phyloP scores from a whole-genome alignment of 495 filamentous ascomycete species.

The Diplogelasinospora grovesii region DNA sequence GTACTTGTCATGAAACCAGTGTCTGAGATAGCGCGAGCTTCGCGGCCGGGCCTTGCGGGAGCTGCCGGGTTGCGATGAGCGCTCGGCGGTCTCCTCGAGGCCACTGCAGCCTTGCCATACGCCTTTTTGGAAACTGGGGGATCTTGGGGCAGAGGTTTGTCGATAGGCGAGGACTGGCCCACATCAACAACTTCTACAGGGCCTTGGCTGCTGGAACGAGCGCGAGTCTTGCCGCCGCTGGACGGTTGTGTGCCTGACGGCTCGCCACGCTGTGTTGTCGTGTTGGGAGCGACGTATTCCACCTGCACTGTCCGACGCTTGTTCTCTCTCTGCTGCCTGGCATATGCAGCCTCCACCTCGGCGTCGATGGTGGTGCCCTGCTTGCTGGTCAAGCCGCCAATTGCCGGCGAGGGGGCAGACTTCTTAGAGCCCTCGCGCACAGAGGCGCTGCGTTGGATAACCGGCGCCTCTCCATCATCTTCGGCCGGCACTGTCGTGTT shows the following conservation, averaged over 20 bases:
- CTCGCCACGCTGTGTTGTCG: conserved; percentile 62
- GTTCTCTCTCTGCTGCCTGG: conserved; percentile 64
- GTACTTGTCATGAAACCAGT: conserved; percentile 39
- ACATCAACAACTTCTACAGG: conserved; percentile 33
- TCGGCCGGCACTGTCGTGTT: conserved; percentile 67
- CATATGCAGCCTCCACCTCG: conserved; percentile 44
- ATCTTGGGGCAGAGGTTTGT: conserved; percentile 50
- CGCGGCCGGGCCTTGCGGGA: conserved; percentile 48
- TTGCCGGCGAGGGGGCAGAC: conserved; percentile 43
- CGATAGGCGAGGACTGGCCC: conserved; percentile 29
- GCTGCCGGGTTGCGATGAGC: conserved; percentile 39
- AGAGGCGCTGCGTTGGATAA: conserved; percentile 76
- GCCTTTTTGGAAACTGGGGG: conserved; percentile 37
- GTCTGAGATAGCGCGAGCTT: conserved; percentile 43
- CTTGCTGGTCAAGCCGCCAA: conserved; percentile 58
- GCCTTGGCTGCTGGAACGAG: conserved; percentile 42
- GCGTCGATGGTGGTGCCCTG: conserved; percentile 73
- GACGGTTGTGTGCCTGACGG: conserved; percentile 18
- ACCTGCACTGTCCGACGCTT: conserved; percentile 95
- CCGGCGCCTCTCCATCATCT: conserved; percentile 55
- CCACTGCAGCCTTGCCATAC: conserved; percentile 35
- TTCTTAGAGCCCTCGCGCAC: conserved; percentile 81
- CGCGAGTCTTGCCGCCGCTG: conserved; percentile 43
- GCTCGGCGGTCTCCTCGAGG: conserved; percentile 38
- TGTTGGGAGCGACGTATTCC: conserved; percentile 91